A percentile compares a stretch with the other conserved stretches of the same genome.
Evolutionary conservation across 108 stramenopile species (phyloP).

Genomic region (Cyclostephanos tholiformis): DNA sequence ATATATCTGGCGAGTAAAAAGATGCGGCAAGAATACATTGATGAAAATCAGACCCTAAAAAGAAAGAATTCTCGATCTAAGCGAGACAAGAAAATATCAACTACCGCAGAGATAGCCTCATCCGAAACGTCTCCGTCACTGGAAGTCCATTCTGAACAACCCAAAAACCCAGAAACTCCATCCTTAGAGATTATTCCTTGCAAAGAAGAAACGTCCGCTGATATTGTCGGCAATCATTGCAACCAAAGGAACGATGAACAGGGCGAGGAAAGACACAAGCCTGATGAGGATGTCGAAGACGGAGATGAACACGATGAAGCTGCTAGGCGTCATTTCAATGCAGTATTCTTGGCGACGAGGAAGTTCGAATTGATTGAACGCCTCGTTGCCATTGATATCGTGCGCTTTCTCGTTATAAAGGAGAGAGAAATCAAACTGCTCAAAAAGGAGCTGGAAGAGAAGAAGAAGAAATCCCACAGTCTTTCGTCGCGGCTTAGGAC

Average conservation of each 20-base stretch:
- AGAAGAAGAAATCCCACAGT: slow-evolving; percentile 29
- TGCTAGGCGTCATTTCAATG: slow-evolving; percentile 42
- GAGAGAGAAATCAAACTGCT: slow-evolving; percentile 40
- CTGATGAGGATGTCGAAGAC: background rate
- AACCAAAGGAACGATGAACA: background rate
- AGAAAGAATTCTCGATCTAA: slow-evolving; percentile 4
- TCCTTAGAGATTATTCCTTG: background rate
- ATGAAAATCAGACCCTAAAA: slow-evolving; percentile 1
- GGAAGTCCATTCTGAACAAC: background rate
- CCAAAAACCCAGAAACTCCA: background rate
- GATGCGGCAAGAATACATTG: background rate
- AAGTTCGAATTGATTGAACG: slow-evolving; percentile 53
- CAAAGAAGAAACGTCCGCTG: background rate
- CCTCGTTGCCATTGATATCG: slow-evolving; percentile 48
- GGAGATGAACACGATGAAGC: slow-evolving; percentile 1
- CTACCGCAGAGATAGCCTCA: background rate
- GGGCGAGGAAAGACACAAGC: background rate
- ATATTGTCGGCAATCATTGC: background rate
- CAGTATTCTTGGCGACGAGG: slow-evolving; percentile 48
- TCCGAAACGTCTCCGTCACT: slow-evolving; percentile 3
- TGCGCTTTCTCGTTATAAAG: slow-evolving; percentile 50
- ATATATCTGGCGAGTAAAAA: slow-evolving; percentile 7
- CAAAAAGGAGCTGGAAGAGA: slow-evolving; percentile 30
- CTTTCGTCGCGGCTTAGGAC: slow-evolving; percentile 32
- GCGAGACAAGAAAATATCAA: background rate